phyloP scores from a whole-genome alignment of 345 rosid genomes.

The Eucalyptus curtisii region DNA sequence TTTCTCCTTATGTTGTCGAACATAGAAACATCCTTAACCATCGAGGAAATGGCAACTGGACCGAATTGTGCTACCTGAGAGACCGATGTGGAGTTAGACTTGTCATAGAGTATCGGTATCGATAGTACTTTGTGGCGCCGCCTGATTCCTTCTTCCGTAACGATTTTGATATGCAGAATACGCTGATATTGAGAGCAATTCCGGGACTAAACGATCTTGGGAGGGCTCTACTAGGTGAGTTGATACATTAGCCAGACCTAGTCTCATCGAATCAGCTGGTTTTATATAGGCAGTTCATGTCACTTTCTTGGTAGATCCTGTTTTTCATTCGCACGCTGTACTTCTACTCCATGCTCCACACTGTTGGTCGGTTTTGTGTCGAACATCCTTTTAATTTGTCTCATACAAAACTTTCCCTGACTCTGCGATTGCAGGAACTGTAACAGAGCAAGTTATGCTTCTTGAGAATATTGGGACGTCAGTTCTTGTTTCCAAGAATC shows the following conservation, averaged over 20 bases:
- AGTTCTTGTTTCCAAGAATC: constrained; percentile 78
- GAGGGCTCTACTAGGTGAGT: constrained; percentile 65
- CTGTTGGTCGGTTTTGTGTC: too few species aligned
- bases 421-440: constrained; percentile 34
- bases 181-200: constrained; percentile 72
- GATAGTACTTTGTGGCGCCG: background rate
- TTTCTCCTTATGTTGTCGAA: background rate
- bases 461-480: constrained; percentile 98
- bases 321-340: background rate
- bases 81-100: background rate
- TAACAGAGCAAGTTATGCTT: constrained; percentile 93
- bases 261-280: background rate
- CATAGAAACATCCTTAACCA: background rate
- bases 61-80: background rate
- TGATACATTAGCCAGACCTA: background rate
- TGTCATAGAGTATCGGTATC: background rate
- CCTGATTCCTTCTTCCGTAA: background rate
- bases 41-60: background rate
- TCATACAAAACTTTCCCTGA: background rate
- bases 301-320: background rate
- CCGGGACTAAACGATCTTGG: constrained; percentile 84
- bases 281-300: background rate
- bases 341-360: background rate
- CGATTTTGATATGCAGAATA: constrained; percentile 37
- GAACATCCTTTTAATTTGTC: background rate